A percentile compares a stretch with the other conserved stretches of the same genome.
These are phyloP conservation scores for Drechslerella coelobrocha DNA, from an alignment of 2,329 filamentous ascomycete species.

Conservation along the genomic window DNA sequence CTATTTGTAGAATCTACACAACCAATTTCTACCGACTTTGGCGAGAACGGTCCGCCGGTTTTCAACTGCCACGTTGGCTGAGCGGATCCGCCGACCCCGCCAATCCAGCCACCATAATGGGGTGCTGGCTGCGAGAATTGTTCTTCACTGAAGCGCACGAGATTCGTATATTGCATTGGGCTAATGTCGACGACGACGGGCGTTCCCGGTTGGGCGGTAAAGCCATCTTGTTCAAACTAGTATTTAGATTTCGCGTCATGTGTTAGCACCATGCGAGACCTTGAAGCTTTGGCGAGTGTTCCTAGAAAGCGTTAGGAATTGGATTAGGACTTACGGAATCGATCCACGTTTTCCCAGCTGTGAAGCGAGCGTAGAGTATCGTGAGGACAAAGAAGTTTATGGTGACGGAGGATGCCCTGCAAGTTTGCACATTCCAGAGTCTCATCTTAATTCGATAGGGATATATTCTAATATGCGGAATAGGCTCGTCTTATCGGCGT, in stretches of 20 bases:
- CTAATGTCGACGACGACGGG: neutral
- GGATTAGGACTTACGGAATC: neutral
- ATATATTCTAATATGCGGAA: too few relatives aligned
- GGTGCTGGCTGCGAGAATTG: neutral
- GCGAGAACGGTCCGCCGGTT: neutral
- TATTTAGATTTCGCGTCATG: too few relatives aligned
- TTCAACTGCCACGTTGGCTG: neutral
- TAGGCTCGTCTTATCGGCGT: too few relatives aligned
- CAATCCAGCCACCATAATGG: slow-evolving; percentile 1
- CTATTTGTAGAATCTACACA: neutral
- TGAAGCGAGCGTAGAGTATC: neutral
- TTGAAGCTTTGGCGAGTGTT: too few relatives aligned
- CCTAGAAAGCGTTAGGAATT: too few relatives aligned
- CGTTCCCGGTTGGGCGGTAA: neutral
- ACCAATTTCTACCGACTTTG: neutral
- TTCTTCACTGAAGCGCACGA: neutral
- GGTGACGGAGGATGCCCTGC: neutral
- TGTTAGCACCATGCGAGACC: too few relatives aligned
- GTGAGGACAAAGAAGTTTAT: neutral
- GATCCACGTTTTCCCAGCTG: neutral
- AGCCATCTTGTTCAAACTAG: slow-evolving; percentile 1
- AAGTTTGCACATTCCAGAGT: too few relatives aligned
- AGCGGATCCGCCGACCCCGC: neutral
- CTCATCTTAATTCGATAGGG: too few relatives aligned
- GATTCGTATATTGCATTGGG: neutral